Evolutionary conservation across 2,329 filamentous ascomycete genomes (phyloP).

Genomic region (Byssothecium circinans): DNA sequence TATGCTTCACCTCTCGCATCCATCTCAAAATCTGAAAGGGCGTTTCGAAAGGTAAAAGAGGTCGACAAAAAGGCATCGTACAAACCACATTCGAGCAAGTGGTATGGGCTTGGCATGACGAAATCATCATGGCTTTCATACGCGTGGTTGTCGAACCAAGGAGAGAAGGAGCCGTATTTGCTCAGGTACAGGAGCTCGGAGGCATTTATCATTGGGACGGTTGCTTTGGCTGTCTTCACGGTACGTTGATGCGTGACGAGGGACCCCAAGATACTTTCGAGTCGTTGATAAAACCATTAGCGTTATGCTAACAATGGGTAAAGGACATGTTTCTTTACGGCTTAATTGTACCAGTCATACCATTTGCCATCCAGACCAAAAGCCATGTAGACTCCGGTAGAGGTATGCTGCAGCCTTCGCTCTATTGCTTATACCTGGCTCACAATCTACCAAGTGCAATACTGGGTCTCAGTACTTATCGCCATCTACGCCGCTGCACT

Average conservation of each 20-base stretch:
- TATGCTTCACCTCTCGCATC: too few relatives aligned
- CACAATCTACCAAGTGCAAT: slow-evolving; percentile 53
- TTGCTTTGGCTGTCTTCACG: slow-evolving; percentile 42
- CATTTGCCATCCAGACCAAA: slow-evolving; percentile 63
- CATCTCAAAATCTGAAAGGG: too few relatives aligned
- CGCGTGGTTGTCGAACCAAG: slow-evolving; percentile 34
- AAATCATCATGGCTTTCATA: slow-evolving; percentile 31
- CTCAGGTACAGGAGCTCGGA: slow-evolving; percentile 38
- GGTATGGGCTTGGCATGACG: neutral
- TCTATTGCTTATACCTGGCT: slow-evolving; percentile 2
- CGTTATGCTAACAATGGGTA: neutral
- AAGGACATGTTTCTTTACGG: slow-evolving; percentile 65
- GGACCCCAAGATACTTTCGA: neutral
- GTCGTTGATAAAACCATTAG: too few relatives aligned
- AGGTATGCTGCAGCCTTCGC: slow-evolving; percentile 11
- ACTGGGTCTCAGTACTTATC: slow-evolving; percentile 72
- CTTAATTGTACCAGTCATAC: slow-evolving; percentile 70
- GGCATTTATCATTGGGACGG: slow-evolving; percentile 38
- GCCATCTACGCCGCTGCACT: slow-evolving; percentile 71
- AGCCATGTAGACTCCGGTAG: slow-evolving; percentile 53
- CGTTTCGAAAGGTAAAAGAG: too few relatives aligned
- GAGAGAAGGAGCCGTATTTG: slow-evolving; percentile 32
- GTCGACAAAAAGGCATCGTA: too few relatives aligned
- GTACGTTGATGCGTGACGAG: slow-evolving; percentile 18
- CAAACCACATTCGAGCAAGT: too few relatives aligned